These are phyloP conservation scores for Melocanna baccifera DNA, from an alignment of 176 grass and related monocot genomes.

Conservation along the genomic window DNA sequence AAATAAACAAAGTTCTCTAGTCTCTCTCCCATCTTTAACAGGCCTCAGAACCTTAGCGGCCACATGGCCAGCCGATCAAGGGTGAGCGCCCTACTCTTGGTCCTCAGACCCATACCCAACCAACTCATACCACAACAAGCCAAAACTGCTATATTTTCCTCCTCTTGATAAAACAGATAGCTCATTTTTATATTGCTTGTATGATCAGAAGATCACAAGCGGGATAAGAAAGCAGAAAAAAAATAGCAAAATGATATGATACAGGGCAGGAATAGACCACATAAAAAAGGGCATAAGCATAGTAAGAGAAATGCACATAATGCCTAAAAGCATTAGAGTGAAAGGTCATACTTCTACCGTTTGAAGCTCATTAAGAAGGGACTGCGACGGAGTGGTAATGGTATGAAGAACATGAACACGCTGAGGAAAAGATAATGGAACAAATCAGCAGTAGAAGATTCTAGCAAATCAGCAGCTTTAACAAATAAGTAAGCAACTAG, in stretches of 20 bases:
- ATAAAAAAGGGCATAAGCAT: neutral
- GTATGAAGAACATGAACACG: slow-evolving; percentile 93
- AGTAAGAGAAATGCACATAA: slow-evolving; percentile 10
- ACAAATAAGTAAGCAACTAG: slow-evolving; percentile 26
- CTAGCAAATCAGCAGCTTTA: slow-evolving; percentile 1
- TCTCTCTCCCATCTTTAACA: too few species aligned
- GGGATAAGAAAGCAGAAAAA: neutral
- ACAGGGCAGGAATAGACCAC: neutral
- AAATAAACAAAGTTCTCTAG: too few species aligned
- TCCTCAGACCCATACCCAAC: too few species aligned
- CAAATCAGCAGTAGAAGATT: slow-evolving; percentile 32
- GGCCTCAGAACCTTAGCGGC: too few species aligned
- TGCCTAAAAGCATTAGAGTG: neutral
- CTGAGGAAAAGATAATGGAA: slow-evolving; percentile 40
- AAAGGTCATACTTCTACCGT: slow-evolving; percentile 73
- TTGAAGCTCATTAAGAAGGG: slow-evolving; percentile 92
- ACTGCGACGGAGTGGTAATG: slow-evolving; percentile 86
- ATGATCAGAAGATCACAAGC: neutral
- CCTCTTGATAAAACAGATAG: neutral
- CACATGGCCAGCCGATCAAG: too few species aligned
- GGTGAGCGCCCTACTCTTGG: too few species aligned
- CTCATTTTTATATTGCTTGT: neutral
- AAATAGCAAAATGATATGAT: neutral
- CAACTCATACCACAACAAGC: too few species aligned
- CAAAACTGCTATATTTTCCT: neutral